Percentiles rank a stretch among this genome's conserved stretches.
phyloP scores from a whole-genome alignment of 1,284 basidiomycete genomes.

The Ganoderma lingzhi region DNA sequence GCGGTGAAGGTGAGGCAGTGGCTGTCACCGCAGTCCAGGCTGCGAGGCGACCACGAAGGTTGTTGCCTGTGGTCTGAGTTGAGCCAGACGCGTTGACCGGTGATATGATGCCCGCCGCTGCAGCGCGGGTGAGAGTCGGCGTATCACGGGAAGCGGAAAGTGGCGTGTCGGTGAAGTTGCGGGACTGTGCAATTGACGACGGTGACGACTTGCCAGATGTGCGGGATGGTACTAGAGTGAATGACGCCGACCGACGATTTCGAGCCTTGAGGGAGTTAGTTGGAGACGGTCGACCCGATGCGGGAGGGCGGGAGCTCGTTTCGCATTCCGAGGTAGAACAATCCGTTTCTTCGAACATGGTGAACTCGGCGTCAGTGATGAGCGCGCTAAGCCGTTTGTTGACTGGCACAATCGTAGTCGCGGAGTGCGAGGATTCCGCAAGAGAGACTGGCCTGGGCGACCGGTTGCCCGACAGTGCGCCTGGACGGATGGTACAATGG shows the following conservation, averaged over 20 bases:
- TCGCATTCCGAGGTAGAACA: constrained; percentile 52
- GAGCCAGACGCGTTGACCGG: constrained; percentile 44
- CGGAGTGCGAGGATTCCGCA: constrained; percentile 77
- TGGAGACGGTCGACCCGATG: constrained; percentile 35
- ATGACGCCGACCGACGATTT: constrained; percentile 69
- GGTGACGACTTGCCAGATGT: constrained; percentile 18
- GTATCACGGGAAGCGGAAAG: constrained; percentile 39
- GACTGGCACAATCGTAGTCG: constrained; percentile 65
- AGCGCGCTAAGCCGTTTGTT: constrained; percentile 74
- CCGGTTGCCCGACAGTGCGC: constrained; percentile 52
- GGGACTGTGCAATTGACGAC: constrained; percentile 19
- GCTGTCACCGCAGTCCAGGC: constrained; percentile 53
- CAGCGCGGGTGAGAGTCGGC: constrained; percentile 49
- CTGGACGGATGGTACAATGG: constrained; percentile 71
- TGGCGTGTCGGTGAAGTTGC: constrained; percentile 30
- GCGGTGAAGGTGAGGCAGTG: constrained; percentile 27
- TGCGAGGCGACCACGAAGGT: constrained; percentile 58
- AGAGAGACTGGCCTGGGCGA: constrained; percentile 76
- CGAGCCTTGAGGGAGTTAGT: constrained; percentile 48
- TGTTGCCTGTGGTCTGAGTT: constrained; percentile 47
- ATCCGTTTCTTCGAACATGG: constrained; percentile 46
- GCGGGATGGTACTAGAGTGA: constrained; percentile 51
- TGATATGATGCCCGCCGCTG: constrained; percentile 52
- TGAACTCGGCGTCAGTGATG: constrained; percentile 68
- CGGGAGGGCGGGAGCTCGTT: constrained; percentile 18